Conservation (phyloP, 441 rosid genomes). For the Breynia disticha region DNA sequence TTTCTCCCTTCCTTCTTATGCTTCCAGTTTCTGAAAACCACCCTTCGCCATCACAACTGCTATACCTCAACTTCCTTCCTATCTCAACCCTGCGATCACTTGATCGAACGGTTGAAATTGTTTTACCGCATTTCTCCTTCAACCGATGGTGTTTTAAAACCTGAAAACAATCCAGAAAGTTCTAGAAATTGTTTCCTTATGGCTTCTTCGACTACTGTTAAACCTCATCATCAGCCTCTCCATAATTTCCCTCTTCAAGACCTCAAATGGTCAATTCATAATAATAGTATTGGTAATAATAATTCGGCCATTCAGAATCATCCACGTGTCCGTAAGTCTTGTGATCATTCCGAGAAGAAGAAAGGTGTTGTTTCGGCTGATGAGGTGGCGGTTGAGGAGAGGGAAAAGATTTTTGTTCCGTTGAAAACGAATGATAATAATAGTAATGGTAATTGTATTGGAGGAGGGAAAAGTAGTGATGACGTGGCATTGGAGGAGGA, state of each 20-base stretch:
- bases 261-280: conserved; percentile 54
- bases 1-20: background rate
- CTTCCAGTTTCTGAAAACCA: background rate
- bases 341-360: conserved; percentile 22
- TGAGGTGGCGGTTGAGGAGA: background rate
- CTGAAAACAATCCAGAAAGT: too few species aligned
- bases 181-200: too few species aligned
- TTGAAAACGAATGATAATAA: conserved; percentile 19
- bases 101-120: too few species aligned
- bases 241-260: conserved; percentile 57
- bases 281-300: conserved; percentile 15
- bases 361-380: conserved; percentile 7
- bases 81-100: too few species aligned
- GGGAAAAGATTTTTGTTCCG: conserved; percentile 42
- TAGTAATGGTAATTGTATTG: conserved; percentile 13
- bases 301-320: background rate
- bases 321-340: conserved; percentile 41
- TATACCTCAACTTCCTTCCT: too few species aligned
- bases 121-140: background rate
- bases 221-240: conserved; percentile 44
- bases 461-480: conserved; percentile 10
- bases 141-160: conserved; percentile 31
- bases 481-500: conserved; percentile 32
- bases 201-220: conserved; percentile 34
- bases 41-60: background rate